A percentile compares a stretch with the other conserved stretches of the same genome.
phyloP scores from a whole-genome alignment of 1,139 yeast genomes.

The Magnusiomyces tetraspermus region DNA sequence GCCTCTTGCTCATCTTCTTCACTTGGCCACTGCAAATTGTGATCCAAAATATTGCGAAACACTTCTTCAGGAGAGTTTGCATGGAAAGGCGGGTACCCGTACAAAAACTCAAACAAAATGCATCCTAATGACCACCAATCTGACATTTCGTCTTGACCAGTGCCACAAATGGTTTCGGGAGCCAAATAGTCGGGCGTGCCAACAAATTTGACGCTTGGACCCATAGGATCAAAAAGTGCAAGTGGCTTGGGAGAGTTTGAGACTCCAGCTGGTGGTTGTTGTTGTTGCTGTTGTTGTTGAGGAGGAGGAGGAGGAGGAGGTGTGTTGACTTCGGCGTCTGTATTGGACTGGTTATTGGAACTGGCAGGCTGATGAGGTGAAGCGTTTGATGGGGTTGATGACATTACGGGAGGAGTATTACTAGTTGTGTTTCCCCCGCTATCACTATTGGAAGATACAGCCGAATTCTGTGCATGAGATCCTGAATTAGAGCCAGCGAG shows the following conservation, averaged over 20 bases:
- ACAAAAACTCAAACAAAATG: conserved; percentile 80
- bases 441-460: too few species aligned
- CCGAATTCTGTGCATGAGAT: neutral
- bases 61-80: conserved; percentile 72
- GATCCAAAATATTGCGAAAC: conserved; percentile 65
- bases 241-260: conserved; percentile 6
- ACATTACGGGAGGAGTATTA: neutral
- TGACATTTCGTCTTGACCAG: conserved; percentile 73
- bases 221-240: conserved; percentile 23
- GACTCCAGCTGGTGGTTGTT: neutral
- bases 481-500: neutral
- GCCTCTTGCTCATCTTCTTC: conserved; percentile 23
- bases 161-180: conserved; percentile 87
- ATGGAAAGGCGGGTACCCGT: conserved; percentile 94
- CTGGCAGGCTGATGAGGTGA: neutral
- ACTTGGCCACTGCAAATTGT: conserved; percentile 77
- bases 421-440: neutral
- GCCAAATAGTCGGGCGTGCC: conserved; percentile 98
- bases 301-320: neutral
- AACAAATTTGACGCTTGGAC: conserved; percentile 48
- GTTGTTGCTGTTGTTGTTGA: too few species aligned
- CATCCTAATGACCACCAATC: conserved; percentile 99
- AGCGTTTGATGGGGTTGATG: neutral
- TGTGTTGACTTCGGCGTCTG: neutral
- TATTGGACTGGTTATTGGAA: neutral